Conservation (phyloP, 1,284 basidiomycete species). For the Leucoagaricus sp. region DNA sequence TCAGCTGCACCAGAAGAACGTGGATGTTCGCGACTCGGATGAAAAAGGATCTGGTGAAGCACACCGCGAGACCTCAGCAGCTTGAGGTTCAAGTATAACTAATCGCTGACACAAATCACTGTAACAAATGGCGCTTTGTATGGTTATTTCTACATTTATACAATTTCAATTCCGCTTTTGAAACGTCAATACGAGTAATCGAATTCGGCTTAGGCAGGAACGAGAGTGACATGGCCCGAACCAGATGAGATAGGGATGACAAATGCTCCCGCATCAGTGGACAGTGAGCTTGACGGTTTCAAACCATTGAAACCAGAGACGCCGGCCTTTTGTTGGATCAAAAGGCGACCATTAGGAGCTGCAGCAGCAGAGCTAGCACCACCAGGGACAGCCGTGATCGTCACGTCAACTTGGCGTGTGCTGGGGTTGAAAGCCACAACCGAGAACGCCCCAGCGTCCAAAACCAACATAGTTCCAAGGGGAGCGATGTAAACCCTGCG, state of each 20-base stretch:
- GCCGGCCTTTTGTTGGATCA: constrained; percentile 46
- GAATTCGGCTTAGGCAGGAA: constrained; percentile 14
- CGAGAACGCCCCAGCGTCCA: constrained; percentile 63
- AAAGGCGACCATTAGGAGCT: constrained; percentile 47
- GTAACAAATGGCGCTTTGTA: neutral
- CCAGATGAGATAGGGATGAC: constrained; percentile 45
- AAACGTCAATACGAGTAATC: too few species aligned
- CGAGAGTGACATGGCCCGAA: constrained; percentile 36
- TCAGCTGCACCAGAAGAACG: constrained; percentile 33
- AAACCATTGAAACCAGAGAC: constrained; percentile 41
- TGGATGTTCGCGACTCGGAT: constrained; percentile 1
- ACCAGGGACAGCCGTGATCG: constrained; percentile 40
- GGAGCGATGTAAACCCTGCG: constrained; percentile 55
- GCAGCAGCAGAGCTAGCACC: constrained; percentile 43
- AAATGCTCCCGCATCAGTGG: constrained; percentile 50
- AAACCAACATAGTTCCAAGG: constrained; percentile 44
- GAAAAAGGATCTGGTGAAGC: constrained; percentile 9
- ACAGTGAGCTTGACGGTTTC: constrained; percentile 39
- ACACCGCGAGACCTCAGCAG: neutral
- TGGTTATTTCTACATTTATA: too few species aligned
- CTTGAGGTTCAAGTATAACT: neutral
- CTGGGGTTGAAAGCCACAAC: constrained; percentile 42
- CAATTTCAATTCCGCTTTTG: too few species aligned
- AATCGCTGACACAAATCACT: too few species aligned
- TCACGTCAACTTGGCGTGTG: constrained; percentile 39